Evolutionary conservation across 306 rosid species (phyloP).

Genomic region (Rubus parviflorus): DNA sequence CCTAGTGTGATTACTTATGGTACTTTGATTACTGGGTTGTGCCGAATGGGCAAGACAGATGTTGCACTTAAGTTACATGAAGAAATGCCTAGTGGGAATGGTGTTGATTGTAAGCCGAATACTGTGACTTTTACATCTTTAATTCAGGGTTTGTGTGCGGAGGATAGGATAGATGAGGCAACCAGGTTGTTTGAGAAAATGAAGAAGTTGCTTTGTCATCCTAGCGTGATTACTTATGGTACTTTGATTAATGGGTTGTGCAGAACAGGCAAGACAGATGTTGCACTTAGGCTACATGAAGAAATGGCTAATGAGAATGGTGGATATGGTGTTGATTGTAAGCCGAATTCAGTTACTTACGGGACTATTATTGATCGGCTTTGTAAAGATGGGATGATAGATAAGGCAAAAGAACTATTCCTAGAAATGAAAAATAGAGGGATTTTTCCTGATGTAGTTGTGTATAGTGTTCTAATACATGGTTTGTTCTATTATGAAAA

Average conservation of each 20-base stretch:
- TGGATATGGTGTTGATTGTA: conserved; percentile 23
- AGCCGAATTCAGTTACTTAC: conserved; percentile 34
- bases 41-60: conserved; percentile 31
- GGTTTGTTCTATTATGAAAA: conserved; percentile 38
- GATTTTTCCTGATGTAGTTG: conserved; percentile 35
- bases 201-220: conserved; percentile 33
- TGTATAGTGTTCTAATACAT: conserved; percentile 43
- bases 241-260: conserved; percentile 48
- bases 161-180: conserved; percentile 35
- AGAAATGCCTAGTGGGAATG: conserved; percentile 34
- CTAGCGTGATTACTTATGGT: conserved; percentile 34
- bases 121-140: not conserved
- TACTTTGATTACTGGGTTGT: conserved; percentile 43
- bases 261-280: conserved; percentile 28
- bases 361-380: conserved; percentile 43
- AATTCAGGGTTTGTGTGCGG: too few relatives aligned
- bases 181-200: conserved; percentile 30
- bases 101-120: conserved; percentile 30
- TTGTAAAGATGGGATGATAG: conserved; percentile 44
- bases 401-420: conserved; percentile 43
- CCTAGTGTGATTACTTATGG: conserved; percentile 37
- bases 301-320: conserved; percentile 36
- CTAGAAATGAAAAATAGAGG: conserved; percentile 40
- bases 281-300: conserved; percentile 40
- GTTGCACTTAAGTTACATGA: conserved; percentile 40